Conservation (phyloP, 257 asterid genomes). For the Solanum medicagineum region DNA sequence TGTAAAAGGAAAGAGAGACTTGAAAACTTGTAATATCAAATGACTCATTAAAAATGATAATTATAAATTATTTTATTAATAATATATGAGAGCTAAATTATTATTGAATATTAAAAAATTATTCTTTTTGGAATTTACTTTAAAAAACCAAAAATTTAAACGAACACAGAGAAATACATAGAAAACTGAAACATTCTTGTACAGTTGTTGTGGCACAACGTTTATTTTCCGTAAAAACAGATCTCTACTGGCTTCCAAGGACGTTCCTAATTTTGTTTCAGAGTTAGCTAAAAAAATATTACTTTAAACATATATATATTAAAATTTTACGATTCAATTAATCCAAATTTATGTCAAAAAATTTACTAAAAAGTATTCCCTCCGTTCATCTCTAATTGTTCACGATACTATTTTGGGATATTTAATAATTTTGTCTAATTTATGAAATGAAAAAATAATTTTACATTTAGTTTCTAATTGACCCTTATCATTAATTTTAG, state of each 20-base stretch:
- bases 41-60: too few relatives aligned
- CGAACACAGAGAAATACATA: not conserved
- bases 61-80: too few relatives aligned
- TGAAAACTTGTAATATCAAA: not conserved
- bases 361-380: fast-evolving
- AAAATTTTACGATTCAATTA: not conserved
- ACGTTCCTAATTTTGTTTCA: not conserved
- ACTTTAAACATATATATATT: not conserved
- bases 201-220: not conserved
- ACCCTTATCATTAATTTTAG: too few relatives aligned
- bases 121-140: too few relatives aligned
- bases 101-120: too few relatives aligned
- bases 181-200: not conserved
- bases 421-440: too few relatives aligned
- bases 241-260: not conserved
- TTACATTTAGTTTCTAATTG: too few relatives aligned
- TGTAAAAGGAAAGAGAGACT: too few relatives aligned
- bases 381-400: too few relatives aligned
- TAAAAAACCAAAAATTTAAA: not conserved
- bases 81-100: too few relatives aligned
- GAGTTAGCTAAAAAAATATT: not conserved
- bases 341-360: not conserved
- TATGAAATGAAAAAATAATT: too few relatives aligned
- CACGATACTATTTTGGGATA: too few relatives aligned
- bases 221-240: not conserved